Conservation (phyloP, 805 yeast genomes). For the Ogataea henricii region DNA sequence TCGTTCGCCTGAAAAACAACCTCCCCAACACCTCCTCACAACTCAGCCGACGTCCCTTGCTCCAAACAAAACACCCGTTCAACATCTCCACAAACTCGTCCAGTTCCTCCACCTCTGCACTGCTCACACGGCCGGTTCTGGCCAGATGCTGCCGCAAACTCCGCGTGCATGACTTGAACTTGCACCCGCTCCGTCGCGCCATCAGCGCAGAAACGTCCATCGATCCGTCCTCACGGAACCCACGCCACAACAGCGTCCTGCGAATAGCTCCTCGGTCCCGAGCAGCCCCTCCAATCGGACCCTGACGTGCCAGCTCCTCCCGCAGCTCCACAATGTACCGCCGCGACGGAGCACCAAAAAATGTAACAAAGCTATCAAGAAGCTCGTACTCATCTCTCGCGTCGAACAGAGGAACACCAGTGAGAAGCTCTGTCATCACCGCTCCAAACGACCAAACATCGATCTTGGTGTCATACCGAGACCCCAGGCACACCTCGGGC, state of each 20-base stretch:
- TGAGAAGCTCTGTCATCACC: slow-evolving; percentile 83
- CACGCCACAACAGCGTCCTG: slow-evolving; percentile 38
- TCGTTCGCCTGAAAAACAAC: slow-evolving; percentile 32
- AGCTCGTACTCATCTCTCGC: slow-evolving; percentile 53
- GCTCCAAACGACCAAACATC: slow-evolving; percentile 96
- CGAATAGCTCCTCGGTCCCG: slow-evolving; percentile 9
- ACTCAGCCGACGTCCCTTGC: slow-evolving; percentile 34
- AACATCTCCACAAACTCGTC: slow-evolving; percentile 32
- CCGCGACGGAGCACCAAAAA: slow-evolving; percentile 50
- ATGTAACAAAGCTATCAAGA: slow-evolving; percentile 42
- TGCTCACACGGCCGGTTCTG: slow-evolving; percentile 6
- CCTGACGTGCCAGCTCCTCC: slow-evolving; percentile 37
- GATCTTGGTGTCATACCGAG: slow-evolving; percentile 54
- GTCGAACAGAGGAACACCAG: slow-evolving; percentile 50
- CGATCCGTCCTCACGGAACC: slow-evolving; percentile 35
- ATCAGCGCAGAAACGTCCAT: slow-evolving; percentile 23
- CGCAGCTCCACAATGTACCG: slow-evolving; percentile 42
- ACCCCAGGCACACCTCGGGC: slow-evolving; percentile 74
- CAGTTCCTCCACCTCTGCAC: slow-evolving; percentile 3
- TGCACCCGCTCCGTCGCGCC: slow-evolving; percentile 18
- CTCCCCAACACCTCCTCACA: slow-evolving; percentile 33
- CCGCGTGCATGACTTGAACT: slow-evolving; percentile 24
- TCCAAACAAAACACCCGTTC: slow-evolving; percentile 37
- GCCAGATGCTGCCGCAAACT: slow-evolving; percentile 20
- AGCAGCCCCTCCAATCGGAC: slow-evolving; percentile 33